Percentiles rank a stretch among this genome's conserved stretches.
phyloP scores from a whole-genome alignment of 2,329 filamentous ascomycete genomes.

The Cladosporium sp. region DNA sequence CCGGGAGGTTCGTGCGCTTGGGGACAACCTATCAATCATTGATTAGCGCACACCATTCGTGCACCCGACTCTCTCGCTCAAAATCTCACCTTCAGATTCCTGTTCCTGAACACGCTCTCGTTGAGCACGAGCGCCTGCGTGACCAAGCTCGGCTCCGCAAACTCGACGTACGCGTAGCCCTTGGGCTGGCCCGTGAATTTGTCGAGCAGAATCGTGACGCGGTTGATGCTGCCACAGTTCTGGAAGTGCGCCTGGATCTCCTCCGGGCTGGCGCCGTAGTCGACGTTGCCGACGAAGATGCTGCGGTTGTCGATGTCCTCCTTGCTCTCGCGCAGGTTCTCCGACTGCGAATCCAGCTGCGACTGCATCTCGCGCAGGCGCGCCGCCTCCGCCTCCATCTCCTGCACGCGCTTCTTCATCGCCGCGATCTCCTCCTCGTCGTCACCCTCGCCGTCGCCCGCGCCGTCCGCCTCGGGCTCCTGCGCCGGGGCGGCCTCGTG shows the following conservation, averaged over 20 bases:
- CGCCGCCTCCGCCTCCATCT: constrained; percentile 53
- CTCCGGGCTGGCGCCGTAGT: constrained; percentile 93
- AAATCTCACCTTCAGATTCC: constrained; percentile 77
- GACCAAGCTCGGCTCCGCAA: constrained; percentile 87
- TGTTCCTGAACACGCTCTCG: constrained; percentile 89
- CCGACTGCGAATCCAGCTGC: constrained; percentile 71
- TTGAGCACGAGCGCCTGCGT: constrained; percentile 91
- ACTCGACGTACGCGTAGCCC: constrained; percentile 98
- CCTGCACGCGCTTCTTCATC: constrained; percentile 49
- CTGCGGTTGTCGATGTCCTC: constrained; percentile 92
- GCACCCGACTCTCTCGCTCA: too few relatives aligned
- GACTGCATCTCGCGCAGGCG: constrained; percentile 52
- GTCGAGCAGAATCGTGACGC: constrained; percentile 93
- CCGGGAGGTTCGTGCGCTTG: constrained; percentile 93
- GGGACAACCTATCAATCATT: constrained; percentile 60
- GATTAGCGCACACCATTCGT: constrained; percentile 4
- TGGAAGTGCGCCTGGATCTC: constrained; percentile 98
- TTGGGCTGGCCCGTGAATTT: constrained; percentile 99
- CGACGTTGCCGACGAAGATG: constrained; percentile 97
- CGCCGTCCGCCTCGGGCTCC: constrained; percentile 12
- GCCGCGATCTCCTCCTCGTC: constrained; percentile 40
- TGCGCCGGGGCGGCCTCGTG: not conserved
- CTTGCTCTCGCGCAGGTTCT: constrained; percentile 82
- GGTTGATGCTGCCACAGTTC: constrained; percentile 93
- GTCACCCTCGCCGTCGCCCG: constrained; percentile 26